Percentiles rank a stretch among this genome's conserved stretches.
Evolutionary conservation across 2,329 filamentous ascomycete species (phyloP).

Genomic region (Gliomastix tumulicola): DNA sequence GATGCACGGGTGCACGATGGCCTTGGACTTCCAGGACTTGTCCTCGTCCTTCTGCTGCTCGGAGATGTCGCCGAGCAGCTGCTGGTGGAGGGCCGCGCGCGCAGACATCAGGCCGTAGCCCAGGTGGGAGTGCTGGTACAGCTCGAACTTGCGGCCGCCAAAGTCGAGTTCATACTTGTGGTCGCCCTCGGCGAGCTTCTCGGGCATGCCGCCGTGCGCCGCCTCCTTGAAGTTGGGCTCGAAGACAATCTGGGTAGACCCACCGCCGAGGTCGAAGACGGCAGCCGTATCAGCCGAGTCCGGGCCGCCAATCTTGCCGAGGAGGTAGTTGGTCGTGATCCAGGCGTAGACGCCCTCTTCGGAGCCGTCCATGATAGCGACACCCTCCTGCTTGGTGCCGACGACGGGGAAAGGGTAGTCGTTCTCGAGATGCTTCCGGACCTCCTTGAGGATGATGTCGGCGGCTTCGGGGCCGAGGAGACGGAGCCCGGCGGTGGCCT

Average conservation of each 20-base stretch:
- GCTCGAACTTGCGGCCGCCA: slow-evolving; percentile 80
- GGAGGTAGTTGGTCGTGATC: slow-evolving; percentile 98
- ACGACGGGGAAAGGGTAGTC: slow-evolving; percentile 94
- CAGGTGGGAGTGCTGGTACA: slow-evolving; percentile 98
- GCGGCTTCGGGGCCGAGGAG: slow-evolving; percentile 78
- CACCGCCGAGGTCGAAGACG: slow-evolving; percentile 91
- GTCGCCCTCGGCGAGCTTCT: slow-evolving; percentile 78
- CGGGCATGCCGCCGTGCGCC: slow-evolving; percentile 71
- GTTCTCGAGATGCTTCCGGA: slow-evolving; percentile 76
- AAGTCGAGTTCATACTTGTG: slow-evolving; percentile 94
- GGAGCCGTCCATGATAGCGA: slow-evolving; percentile 95
- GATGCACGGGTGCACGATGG: slow-evolving; percentile 81
- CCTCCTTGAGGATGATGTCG: slow-evolving; percentile 76
- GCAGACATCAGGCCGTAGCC: slow-evolving; percentile 96
- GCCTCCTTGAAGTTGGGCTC: slow-evolving; percentile 83
- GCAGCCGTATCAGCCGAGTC: slow-evolving; percentile 88
- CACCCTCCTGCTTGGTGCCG: slow-evolving; percentile 74
- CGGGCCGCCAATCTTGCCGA: slow-evolving; percentile 92
- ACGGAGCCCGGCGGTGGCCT: slow-evolving; percentile 90
- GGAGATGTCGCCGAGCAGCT: slow-evolving; percentile 66
- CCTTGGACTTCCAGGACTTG: slow-evolving; percentile 60
- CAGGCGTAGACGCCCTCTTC: slow-evolving; percentile 98
- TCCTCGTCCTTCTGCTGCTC: slow-evolving; percentile 52
- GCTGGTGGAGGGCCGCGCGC: slow-evolving; percentile 75
- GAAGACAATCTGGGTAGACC: slow-evolving; percentile 97